Base-by-base conservation (phyloP, 805 yeast genomes). In the Vanderwaltozyma polyspora region DNA sequence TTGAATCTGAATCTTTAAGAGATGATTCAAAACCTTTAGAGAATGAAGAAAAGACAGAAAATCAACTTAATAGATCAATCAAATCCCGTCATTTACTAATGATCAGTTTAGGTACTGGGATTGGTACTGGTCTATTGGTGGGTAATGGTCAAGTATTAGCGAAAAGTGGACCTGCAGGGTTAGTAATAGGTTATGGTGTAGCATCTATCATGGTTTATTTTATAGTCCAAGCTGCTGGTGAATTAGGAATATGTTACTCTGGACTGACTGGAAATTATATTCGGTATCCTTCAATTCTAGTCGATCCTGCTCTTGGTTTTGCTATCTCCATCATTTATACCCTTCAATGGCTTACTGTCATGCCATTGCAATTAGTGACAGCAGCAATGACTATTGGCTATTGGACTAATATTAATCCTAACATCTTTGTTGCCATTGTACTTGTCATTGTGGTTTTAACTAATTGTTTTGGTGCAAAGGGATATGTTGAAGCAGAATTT, bases 21-120 rank as follows among this genome's bases (percentile, higher is more conserved):
- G n/a, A n/a, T n/a, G n/a, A n/a, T n/a, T n/a, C n/a, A n/a, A n/a
- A n/a, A n/a, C n/a, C n/a, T n/a, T n/a, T n/a, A n/a, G n/a, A n/a
- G n/a, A n/a, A n/a, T n/a, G n/a, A n/a, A n/a, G n/a, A n/a, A n/a
- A n/a, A n/a, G n/a, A n/a, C n/a, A n/a, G n/a, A n/a, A n/a, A n/a
- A n/a, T n/a, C n/a, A n/a, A n/a, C n/a, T n/a, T n/a, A n/a, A n/a
- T n/a, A n/a, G 10, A 10, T 8, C 7, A 21, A 21, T 21, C 10
- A 10, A 21, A 21, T 10, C 23, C 10, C 23, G 51, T 12, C 52
- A 48, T 29, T 30, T 41, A 15, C n/a, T 45, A 15, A 37, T 46
- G 43, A 48, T 80, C 68, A 76, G 82, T 32, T 65, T 83, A 36
- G 89, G 89, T 38, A 86, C 89, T 34, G 77, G 87, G 25, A 76